Base-by-base conservation (phyloP, 2,329 filamentous ascomycete genomes). In the Colletotrichum falcatum region DNA sequence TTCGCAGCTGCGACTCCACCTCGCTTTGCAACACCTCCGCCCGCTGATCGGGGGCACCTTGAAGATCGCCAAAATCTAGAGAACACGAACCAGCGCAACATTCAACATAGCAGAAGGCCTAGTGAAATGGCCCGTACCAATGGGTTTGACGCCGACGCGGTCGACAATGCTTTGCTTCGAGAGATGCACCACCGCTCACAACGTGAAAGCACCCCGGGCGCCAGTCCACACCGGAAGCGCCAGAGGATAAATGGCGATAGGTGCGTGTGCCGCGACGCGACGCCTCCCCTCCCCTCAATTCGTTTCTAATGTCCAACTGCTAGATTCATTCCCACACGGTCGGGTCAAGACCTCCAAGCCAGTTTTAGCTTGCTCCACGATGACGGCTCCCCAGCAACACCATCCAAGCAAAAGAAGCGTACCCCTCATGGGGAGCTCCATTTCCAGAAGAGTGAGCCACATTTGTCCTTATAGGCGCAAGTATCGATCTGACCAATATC, bases 261-360 rank as follows among this genome's bases (percentile, higher is more conserved):
- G 91, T 93, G 73, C 76, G 84, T 63, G 30, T 33, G 37, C 23
- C 30, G 26, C 30, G 14, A 23, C 11, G 28, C 44, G 12, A 12
- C n/a, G 12, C 42, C 0, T 8, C 42, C 18, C 42, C 7, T 5
- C 18, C 4, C 18, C n/a, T n/a, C n/a, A 23, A 28, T 39, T 6
- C 12, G 1, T 42, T 28, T 42, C 54, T 61, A 46, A 59, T 12
- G 53, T 55, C 23, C 44, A 7, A 33, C 54, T 55, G 61, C 68
- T 78, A 97, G 96, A 76, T 99, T 99, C 79, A 98, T 99, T 75
- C 96, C 96, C 35, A 97, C 96, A 76, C 90, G 96, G 51, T 92
- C 95, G 74, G 96, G 95, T 7, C 94, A 97, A 80, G 96, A 99
- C 81, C 85, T 98, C 30, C 93, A 95, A 79, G 94, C 95, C 63